Percentiles rank a stretch among this genome's conserved stretches.
phyloP scores from a whole-genome alignment of 2,329 filamentous ascomycete genomes.

The Nothophaeocryptopus gaeumannii region DNA sequence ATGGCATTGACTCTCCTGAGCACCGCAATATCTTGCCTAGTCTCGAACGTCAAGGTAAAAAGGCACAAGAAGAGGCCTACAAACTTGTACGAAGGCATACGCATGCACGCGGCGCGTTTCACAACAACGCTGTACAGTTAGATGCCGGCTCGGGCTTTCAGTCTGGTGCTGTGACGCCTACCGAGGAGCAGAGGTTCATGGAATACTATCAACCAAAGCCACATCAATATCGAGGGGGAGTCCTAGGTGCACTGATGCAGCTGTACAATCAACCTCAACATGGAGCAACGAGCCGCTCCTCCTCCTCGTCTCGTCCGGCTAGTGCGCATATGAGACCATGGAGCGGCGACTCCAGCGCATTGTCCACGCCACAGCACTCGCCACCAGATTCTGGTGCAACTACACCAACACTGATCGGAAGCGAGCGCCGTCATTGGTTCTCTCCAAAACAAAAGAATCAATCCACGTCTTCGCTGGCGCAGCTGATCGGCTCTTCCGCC shows the following conservation, averaged over 20 bases:
- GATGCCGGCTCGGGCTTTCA: conserved; percentile 19
- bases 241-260: conserved; percentile 70
- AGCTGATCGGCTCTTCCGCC: conserved; percentile 45
- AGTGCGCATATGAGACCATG: conserved; percentile 18
- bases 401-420: conserved; percentile 34
- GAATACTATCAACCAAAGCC: conserved; percentile 66
- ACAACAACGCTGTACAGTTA: conserved; percentile 15
- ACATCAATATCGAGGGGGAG: conserved; percentile 66
- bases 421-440: conserved; percentile 36
- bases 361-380: conserved; percentile 38
- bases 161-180: conserved; percentile 51
- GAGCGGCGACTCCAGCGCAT: conserved; percentile 16
- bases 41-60: conserved; percentile 24
- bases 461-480: conserved; percentile 43
- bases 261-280: conserved; percentile 53
- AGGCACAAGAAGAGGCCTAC: conserved; percentile 42
- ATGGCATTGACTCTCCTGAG: conserved; percentile 21
- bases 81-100: conserved; percentile 45
- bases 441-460: conserved; percentile 33
- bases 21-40: conserved; percentile 13
- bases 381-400: conserved; percentile 43
- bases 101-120: conserved; percentile 10
- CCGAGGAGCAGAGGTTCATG: conserved; percentile 46
- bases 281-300: conserved; percentile 20
- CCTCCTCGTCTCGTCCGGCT: conserved; percentile 18